These are phyloP conservation scores for Vaccinium myrtillus DNA, from an alignment of 148 eudicot genomes.

Conservation along the genomic window DNA sequence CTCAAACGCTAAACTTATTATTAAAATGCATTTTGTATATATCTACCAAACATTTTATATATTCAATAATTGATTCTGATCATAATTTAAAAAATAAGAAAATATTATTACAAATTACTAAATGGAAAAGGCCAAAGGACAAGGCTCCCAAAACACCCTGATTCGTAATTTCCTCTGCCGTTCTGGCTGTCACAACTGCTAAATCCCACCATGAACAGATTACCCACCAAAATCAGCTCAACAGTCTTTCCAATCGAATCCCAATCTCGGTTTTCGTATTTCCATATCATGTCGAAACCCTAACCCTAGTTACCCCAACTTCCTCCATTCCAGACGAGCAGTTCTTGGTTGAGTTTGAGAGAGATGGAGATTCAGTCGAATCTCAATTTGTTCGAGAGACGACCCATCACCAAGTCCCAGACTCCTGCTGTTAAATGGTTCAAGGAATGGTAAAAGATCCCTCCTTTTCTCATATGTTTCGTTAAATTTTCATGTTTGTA, in stretches of 20 bases:
- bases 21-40: too few relatives aligned
- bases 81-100: too few relatives aligned
- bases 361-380: constrained; percentile 52
- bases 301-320: constrained; percentile 7
- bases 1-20: too few relatives aligned
- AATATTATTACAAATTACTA: too few relatives aligned
- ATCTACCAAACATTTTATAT: too few relatives aligned
- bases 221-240: constrained; percentile 1
- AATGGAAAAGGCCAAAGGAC: too few relatives aligned
- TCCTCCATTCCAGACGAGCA: background rate
- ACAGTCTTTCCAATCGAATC: background rate
- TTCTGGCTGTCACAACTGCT: background rate
- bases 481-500: background rate
- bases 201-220: background rate
- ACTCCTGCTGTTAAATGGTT: constrained; percentile 82
- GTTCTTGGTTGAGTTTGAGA: background rate
- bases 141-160: too few relatives aligned
- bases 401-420: constrained; percentile 68
- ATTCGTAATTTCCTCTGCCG: background rate
- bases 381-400: constrained; percentile 64
- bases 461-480: background rate
- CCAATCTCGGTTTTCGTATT: too few relatives aligned
- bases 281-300: background rate
- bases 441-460: constrained; percentile 58
- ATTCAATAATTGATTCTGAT: too few relatives aligned